These are phyloP conservation scores for Ocimum tenuiflorum DNA, from an alignment of 257 asterid species.

Conservation along the genomic window DNA sequence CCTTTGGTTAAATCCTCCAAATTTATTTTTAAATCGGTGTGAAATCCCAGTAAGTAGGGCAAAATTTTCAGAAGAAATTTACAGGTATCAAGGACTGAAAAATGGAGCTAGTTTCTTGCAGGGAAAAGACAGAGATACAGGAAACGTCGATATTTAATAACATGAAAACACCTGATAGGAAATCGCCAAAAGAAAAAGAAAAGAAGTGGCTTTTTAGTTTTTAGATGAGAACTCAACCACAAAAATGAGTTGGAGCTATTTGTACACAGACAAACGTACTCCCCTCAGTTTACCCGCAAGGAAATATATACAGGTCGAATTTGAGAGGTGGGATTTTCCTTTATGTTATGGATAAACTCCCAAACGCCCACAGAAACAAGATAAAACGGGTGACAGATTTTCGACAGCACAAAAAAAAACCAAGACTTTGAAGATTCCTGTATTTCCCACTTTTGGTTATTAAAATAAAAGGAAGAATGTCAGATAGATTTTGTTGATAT, in stretches of 20 bases:
- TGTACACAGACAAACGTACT: not conserved
- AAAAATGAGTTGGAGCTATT: not conserved
- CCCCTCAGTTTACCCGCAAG: not conserved
- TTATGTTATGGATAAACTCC: not conserved
- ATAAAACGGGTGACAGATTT: not conserved
- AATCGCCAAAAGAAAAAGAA: not conserved
- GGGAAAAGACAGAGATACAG: no score
- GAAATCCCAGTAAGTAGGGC: not conserved
- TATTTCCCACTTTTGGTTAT: slow-evolving; percentile 8
- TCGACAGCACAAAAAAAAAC: not conserved
- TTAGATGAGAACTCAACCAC: slow-evolving; percentile 5
- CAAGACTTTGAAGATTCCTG: slow-evolving; percentile 13
- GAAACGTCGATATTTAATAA: no score
- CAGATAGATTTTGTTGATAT: not conserved
- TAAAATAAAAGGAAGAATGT: not conserved
- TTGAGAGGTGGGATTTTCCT: slow-evolving; percentile 10
- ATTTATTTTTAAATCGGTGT: not conserved
- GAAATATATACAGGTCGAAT: not conserved
- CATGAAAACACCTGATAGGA: not conserved
- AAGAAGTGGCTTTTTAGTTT: not conserved
- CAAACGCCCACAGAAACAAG: slow-evolving; percentile 24
- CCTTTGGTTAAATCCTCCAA: slow-evolving; percentile 13
- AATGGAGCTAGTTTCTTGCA: slow-evolving; percentile 27
- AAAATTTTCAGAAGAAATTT: slow-evolving; percentile 14
- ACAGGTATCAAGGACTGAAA: slow-evolving; percentile 25